Evolutionary conservation across 2,329 filamentous ascomycete species (phyloP).

Genomic region (Aspergillus aculeatus): DNA sequence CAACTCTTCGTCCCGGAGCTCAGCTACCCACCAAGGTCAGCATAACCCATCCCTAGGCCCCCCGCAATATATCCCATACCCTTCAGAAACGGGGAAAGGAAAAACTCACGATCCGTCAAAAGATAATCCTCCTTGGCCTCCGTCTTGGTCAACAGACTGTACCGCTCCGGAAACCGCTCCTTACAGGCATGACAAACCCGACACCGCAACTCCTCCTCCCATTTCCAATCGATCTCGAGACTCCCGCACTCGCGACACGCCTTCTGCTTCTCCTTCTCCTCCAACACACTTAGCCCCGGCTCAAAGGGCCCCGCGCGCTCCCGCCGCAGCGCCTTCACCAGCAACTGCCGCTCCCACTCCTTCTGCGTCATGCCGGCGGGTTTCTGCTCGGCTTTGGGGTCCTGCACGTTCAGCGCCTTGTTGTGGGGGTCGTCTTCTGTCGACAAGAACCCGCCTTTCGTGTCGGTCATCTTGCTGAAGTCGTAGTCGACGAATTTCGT

Average conservation of each 20-base stretch:
- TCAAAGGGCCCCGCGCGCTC: constrained; percentile 82
- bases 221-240: constrained; percentile 90
- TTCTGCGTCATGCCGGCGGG: constrained; percentile 84
- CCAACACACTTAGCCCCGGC: constrained; percentile 76
- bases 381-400: constrained; percentile 59
- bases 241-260: constrained; percentile 80
- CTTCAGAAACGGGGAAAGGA: neutral
- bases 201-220: constrained; percentile 79
- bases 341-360: constrained; percentile 85
- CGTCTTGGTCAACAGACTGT: constrained; percentile 93
- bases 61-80: neutral
- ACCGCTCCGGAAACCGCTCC: constrained; percentile 85
- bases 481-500: constrained; percentile 96
- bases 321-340: constrained; percentile 69
- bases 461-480: constrained; percentile 96
- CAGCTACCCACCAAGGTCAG: constrained; percentile 54
- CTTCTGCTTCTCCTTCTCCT: constrained; percentile 63
- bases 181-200: constrained; percentile 81
- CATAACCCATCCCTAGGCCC: neutral
- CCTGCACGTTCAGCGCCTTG: constrained; percentile 64
- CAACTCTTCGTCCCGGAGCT: constrained; percentile 83
- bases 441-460: constrained; percentile 92
- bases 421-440: constrained; percentile 89
- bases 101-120: constrained; percentile 75
- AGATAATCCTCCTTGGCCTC: constrained; percentile 95